Evolutionary conservation across 768 basidiomycete species (phyloP).

Genomic region (Suillus fuscotomentosus): DNA sequence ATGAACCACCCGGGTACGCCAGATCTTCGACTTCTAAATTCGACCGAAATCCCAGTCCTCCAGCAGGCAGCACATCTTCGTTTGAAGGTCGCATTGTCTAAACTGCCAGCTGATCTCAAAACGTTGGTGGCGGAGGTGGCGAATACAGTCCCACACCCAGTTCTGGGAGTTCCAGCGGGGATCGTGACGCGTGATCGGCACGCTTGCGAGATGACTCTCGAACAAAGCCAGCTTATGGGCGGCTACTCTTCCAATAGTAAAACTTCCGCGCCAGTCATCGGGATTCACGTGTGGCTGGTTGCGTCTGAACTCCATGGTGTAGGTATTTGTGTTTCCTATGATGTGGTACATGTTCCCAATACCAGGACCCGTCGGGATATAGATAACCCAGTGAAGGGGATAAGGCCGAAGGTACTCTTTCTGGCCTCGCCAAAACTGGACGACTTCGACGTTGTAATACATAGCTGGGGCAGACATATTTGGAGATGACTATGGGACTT

Average conservation of each 20-base stretch:
- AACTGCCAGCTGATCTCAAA: conserved; percentile 17
- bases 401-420: conserved; percentile 15
- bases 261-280: conserved; percentile 24
- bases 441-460: conserved; percentile 24
- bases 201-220: conserved; percentile 12
- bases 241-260: conserved; percentile 20
- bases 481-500: not conserved
- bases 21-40: not conserved
- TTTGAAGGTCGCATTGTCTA: conserved; percentile 18
- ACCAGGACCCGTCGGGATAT: conserved; percentile 20
- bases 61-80: conserved; percentile 24
- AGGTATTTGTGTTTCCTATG: conserved; percentile 24
- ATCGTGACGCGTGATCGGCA: conserved; percentile 20
- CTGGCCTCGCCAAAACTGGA: conserved; percentile 28
- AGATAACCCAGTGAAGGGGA: conserved; percentile 29
- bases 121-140: conserved; percentile 5
- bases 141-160: conserved; percentile 26
- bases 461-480: conserved; percentile 18
- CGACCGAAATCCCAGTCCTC: conserved; percentile 13
- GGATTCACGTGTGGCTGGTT: conserved; percentile 6
- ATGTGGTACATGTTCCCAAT: conserved; percentile 29
- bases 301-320: conserved; percentile 14
- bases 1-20: not conserved
- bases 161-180: conserved; percentile 25
- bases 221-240: conserved; percentile 14